Conservation (phyloP, 2,329 filamentous ascomycete species). For the Dactylellina sp. region DNA sequence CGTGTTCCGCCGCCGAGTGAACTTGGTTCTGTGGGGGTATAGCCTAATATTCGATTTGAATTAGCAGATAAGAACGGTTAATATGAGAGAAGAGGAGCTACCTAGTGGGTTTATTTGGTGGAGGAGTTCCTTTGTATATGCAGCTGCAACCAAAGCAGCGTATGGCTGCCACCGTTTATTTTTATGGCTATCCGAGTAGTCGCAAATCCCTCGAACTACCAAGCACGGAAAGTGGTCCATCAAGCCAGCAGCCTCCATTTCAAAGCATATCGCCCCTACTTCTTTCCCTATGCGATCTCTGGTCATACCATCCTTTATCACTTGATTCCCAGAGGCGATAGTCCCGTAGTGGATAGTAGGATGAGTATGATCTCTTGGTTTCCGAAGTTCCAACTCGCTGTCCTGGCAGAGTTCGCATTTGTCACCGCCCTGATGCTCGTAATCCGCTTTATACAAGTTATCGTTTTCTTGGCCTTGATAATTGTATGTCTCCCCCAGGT, state of each 20-base stretch:
- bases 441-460: too few species aligned
- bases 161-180: conserved; percentile 57
- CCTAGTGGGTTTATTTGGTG: too few species aligned
- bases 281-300: conserved; percentile 5
- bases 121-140: conserved; percentile 24
- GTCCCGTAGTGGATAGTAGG: too few species aligned
- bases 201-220: conserved; percentile 58
- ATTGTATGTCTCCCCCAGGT: too few species aligned
- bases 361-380: too few species aligned
- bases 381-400: too few species aligned
- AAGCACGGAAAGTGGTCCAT: conserved; percentile 45
- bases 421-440: too few species aligned
- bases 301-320: conserved; percentile 24
- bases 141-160: conserved; percentile 35
- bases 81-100: too few species aligned
- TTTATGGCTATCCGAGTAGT: conserved; percentile 59
- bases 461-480: too few species aligned
- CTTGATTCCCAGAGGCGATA: too few species aligned
- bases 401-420: too few species aligned
- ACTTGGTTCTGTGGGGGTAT: not conserved
- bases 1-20: not conserved
- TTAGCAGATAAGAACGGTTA: not conserved
- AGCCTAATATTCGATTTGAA: not conserved
- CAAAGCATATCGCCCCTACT: conserved; percentile 12
- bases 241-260: too few species aligned